A percentile compares a stretch with the other conserved stretches of the same genome.
Evolutionary conservation across 352 stramenopile genomes (phyloP).

Genomic region (Phytophthora ramorum): DNA sequence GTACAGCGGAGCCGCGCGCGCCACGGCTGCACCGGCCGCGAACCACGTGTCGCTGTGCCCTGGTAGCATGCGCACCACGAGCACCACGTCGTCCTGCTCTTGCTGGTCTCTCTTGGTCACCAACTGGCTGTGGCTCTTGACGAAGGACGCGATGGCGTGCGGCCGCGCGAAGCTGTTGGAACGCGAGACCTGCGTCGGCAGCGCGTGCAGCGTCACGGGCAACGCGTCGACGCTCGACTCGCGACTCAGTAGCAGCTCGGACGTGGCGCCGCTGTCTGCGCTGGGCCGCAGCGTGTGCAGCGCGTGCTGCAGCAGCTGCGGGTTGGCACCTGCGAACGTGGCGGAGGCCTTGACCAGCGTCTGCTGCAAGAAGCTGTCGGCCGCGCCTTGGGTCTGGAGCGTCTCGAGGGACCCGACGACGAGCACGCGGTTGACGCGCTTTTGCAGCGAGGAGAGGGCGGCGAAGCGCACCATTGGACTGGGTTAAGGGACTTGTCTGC

Average conservation of each 20-base stretch:
- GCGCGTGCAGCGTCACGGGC: slow-evolving; percentile 59
- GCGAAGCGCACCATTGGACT: slow-evolving; percentile 56
- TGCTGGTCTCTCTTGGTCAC: slow-evolving; percentile 24
- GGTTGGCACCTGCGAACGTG: slow-evolving; percentile 42
- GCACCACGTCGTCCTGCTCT: slow-evolving; percentile 41
- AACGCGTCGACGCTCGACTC: slow-evolving; percentile 36
- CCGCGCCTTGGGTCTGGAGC: slow-evolving; percentile 40
- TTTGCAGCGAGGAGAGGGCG: slow-evolving; percentile 23
- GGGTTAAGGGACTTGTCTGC: not conserved
- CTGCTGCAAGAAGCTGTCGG: slow-evolving; percentile 47
- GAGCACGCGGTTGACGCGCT: slow-evolving; percentile 61
- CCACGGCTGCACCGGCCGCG: slow-evolving; percentile 61
- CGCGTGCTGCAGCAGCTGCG: slow-evolving; percentile 60
- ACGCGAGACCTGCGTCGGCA: slow-evolving; percentile 70
- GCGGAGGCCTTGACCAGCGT: slow-evolving; percentile 36
- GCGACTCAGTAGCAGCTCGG: slow-evolving; percentile 51
- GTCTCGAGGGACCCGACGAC: slow-evolving; percentile 59
- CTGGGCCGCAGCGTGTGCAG: slow-evolving; percentile 46
- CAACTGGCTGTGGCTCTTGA: slow-evolving; percentile 56
- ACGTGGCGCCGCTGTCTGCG: slow-evolving; percentile 53
- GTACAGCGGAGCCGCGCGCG: slow-evolving; percentile 56
- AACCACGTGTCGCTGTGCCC: slow-evolving; percentile 65
- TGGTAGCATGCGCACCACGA: slow-evolving; percentile 67
- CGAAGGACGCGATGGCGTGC: slow-evolving; percentile 74
- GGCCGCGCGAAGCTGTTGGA: slow-evolving; percentile 77